Evolutionary conservation across 1,139 yeast species (phyloP), one percentile per base, ranked within the genome.

Genomic region (Taphrina confusa): DNA sequence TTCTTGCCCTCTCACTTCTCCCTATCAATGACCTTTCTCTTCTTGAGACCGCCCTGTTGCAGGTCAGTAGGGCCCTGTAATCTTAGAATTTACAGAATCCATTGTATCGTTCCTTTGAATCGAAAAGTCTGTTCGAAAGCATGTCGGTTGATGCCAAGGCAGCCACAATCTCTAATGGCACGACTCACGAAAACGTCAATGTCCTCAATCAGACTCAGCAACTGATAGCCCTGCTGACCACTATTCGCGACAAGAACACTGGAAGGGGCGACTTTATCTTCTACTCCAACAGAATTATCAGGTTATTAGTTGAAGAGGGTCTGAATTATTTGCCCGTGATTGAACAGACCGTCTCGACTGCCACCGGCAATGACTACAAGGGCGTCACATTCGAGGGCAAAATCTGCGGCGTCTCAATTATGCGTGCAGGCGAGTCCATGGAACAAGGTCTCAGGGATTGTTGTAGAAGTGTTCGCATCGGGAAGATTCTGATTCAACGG

Each of bases 391-490:
- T 91, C 73, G 76, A 83, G 70, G 97, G 97, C 49, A 90, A 88
- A 74, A 91, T 92, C 63, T 92, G 97, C 73, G 98, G 98, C 65
- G 98, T 92, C 33, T 88, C 96, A 18, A 92, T 92, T 70, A 95
- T 92, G 69, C 81, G 98, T 71, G 98, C 98, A 5, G 98, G 98
- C 65, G 98, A 92, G 74, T 85, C 95, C 46, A 92, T 92, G 98
- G 98, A 92, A 74, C 95, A 89, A 80, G 98, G 97, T 22, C 78
- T 92, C 65, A 82, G 98, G 72, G 97, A 91, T 64, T 88, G 97
- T 75, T 90, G 97, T 73, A 81, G 98, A 68, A 86, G 95, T 6
- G 98, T 92, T 45, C 81, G 97, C 71, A 87, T 92, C 65, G 98
- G 98, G 60, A 92, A 92, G 77, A 92, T 92, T 66, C 78, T 92